Evolutionary conservation across 352 stramenopile genomes (phyloP), one percentile per base, ranked within the genome.

Genomic region (Phytophthora meadii): DNA sequence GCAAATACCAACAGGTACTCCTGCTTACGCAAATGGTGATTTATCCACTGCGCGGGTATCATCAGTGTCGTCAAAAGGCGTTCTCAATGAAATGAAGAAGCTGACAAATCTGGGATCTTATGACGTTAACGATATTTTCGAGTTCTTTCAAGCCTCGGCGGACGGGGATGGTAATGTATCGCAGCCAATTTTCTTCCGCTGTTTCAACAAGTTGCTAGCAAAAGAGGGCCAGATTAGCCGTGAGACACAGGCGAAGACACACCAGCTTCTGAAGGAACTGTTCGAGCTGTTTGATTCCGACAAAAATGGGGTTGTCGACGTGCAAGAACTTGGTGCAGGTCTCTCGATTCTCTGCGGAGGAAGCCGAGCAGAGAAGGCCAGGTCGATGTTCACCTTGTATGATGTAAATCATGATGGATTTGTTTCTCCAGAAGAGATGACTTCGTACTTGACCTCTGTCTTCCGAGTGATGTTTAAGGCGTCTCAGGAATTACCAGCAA

Each of bases 381-480:
- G 79, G 39, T 90, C 87, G 11, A 77, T 94, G 53, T 96, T 96
- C 48, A 89, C 82, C 6, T 63, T 96, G 24, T 96, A 94, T 42
- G 88, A 96, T 65, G 53, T 88, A 10, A 90, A 96, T 63, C 77
- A 88, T 30, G 82, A 97, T 60, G 88, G 88, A 1, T 90, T 77
- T 48, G 87, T 97, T 27, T 92, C 88, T 3, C 86, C 77, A 5
- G 54, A 88, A 2, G 88, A 97, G 70, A 94, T 97, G 87, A 59
- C 68, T n/a, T 68, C 71, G 37, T 96, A 96, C 65, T 72, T 97
- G 42, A 88, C 87, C 14, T 81, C 84, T 12, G 73, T 96, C 6
- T 97, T 96, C 64, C 93, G 91, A 52, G 75, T 97, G 10, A 79
- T 96, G 40, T 95, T 90, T 72, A 92, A 95, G 64, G 87, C 84